Evolutionary conservation across 2,329 filamentous ascomycete genomes (phyloP).

Genomic region (Sclerotiophoma versabilis): DNA sequence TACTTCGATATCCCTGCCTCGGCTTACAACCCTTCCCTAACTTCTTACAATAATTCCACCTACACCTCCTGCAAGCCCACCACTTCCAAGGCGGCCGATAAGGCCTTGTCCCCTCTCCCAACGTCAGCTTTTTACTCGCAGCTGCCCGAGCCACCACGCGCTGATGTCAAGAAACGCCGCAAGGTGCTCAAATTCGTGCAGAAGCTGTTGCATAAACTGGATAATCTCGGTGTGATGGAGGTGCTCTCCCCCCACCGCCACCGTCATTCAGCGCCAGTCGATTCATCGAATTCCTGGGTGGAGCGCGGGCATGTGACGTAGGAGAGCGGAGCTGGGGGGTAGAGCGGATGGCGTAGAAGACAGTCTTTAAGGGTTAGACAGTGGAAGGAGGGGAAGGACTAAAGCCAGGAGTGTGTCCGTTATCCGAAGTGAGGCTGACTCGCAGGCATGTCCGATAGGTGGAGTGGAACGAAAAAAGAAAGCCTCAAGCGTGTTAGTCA

Average conservation of each 20-base stretch:
- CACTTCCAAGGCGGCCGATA: too few species aligned
- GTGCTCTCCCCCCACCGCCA: neutral
- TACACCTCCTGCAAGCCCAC: neutral
- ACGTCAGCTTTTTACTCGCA: neutral
- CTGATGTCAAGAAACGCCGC: constrained; percentile 1
- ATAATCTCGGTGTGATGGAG: constrained; percentile 15
- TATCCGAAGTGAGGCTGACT: too few species aligned
- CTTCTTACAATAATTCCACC: neutral
- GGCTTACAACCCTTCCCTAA: neutral
- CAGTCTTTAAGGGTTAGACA: too few species aligned
- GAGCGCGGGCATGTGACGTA: neutral
- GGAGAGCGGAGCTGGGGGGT: too few species aligned
- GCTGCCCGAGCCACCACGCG: neutral
- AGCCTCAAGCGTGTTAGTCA: neutral
- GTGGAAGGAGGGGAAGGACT: too few species aligned
- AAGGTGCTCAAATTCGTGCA: constrained; percentile 16
- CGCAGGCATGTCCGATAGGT: too few species aligned
- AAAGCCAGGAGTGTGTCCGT: too few species aligned
- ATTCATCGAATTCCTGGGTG: neutral
- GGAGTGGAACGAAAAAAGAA: too few species aligned
- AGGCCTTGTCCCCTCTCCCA: neutral
- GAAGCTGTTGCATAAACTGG: constrained; percentile 20
- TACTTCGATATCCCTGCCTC: neutral
- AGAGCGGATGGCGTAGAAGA: neutral
- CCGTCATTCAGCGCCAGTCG: neutral